Conservation (phyloP, 371 early-diverging fungal genomes). For the Actinomortierella ambigua region DNA sequence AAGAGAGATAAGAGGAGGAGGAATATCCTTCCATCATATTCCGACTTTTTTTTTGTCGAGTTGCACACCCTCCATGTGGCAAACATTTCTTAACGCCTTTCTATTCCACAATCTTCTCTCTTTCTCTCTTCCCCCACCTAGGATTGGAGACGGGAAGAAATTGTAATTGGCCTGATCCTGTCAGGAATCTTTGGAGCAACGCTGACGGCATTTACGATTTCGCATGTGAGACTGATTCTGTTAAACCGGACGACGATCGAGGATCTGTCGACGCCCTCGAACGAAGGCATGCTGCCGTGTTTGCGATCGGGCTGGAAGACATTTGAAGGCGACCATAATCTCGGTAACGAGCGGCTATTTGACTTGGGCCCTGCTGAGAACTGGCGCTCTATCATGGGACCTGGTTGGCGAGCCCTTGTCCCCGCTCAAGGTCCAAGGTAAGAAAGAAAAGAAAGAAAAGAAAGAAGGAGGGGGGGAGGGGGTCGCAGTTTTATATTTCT, state of each 20-base stretch:
- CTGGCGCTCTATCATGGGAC: conserved; percentile 55
- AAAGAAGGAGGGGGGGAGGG: no score
- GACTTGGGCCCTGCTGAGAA: conserved; percentile 49
- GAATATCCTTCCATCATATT: background rate
- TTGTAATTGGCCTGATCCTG: conserved; percentile 48
- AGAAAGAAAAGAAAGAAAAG: no score
- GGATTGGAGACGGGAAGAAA: conserved; percentile 23
- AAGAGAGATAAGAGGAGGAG: conserved; percentile 5
- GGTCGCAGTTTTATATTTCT: no score
- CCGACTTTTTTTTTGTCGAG: background rate
- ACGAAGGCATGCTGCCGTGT: conserved; percentile 50
- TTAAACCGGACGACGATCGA: conserved; percentile 63
- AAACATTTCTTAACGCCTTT: no score
- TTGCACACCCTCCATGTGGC: no score
- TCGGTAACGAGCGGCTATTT: conserved; percentile 53
- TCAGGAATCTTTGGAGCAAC: conserved; percentile 52
- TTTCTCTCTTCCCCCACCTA: conserved; percentile 34
- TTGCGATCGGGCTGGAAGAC: conserved; percentile 50
- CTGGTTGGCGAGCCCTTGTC: conserved; percentile 18
- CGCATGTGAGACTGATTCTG: conserved; percentile 55
- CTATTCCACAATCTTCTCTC: conserved; percentile 30
- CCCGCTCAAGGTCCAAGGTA: no score
- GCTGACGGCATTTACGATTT: conserved; percentile 32
- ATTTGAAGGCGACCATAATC: conserved; percentile 54
- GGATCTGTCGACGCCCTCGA: conserved; percentile 50